Base-by-base conservation (phyloP, 805 yeast species). In the Cyberlindnera euphorbiiphila region DNA sequence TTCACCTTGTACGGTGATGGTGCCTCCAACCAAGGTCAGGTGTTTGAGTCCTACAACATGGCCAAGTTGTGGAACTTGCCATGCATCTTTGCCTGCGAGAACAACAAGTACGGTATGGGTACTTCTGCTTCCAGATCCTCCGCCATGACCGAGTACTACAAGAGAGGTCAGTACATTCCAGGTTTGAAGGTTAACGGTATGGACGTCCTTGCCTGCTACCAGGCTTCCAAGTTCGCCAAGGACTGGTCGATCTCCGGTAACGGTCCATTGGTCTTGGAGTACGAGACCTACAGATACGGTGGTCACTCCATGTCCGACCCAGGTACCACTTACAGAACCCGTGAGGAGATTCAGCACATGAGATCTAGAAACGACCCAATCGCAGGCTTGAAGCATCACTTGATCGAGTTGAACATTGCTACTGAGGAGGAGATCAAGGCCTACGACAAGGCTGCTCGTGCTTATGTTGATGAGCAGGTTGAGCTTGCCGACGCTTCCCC, bases 231-330 rank as follows among this genome's bases (percentile, higher is more conserved):
- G 69, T 93, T 85, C 59, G 98, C 98, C 60, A 89, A 88, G 73
- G 96, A 91, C 67, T 93, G 95, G 96, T 74, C 85, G 65, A 74
- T 84, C 46, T 70, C 81, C 45, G 96, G 96, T 60, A 89, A 91
- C 60, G 98, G 98, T 50, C 98, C 98, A 49, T 69, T 93, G 53
- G 96, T 93, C 37, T 62, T 93, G 54, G 98, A 93, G 75, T 93
- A 84, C 70, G 97, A 89, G 74, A 93, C 98, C 56, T 93, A 93
- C 74, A 85, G 98, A 77, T 93, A 93, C 66, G 98, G 98, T 74
- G 98, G 98, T 67, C 98, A 93, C 80, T 93, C 98, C 54, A 93
- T 93, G 98, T 91, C 98, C 54, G 98, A 93, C 71, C 98, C 98
- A 60, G 98, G 98, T 77, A 93, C 98, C 66, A 93, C 98, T 52